These are phyloP conservation scores for Cucumis variabilis DNA, from an alignment of 331 rosid species.

Conservation along the genomic window DNA sequence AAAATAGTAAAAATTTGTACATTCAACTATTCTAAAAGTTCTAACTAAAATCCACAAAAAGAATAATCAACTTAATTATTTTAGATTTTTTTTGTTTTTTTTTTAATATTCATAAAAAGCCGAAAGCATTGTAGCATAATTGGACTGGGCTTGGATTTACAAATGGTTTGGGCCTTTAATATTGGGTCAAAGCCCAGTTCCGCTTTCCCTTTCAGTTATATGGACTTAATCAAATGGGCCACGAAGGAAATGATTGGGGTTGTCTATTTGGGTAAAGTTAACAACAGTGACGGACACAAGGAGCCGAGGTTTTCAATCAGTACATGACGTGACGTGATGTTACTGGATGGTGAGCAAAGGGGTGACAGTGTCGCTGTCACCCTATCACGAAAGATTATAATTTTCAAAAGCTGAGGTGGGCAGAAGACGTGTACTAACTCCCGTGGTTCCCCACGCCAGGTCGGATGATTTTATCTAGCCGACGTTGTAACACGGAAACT, in stretches of 20 bases:
- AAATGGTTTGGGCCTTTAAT: too few species aligned
- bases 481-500: neutral
- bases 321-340: constrained; percentile 4
- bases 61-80: too few species aligned
- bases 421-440: neutral
- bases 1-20: too few species aligned
- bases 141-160: neutral
- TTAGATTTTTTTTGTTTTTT: too few species aligned
- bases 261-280: neutral
- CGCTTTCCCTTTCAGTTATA: neutral
- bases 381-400: neutral
- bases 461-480: neutral
- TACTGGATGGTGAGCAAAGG: constrained; percentile 12
- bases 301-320: neutral
- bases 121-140: neutral
- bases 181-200: neutral
- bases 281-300: neutral
- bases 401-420: neutral
- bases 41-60: too few species aligned
- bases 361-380: neutral
- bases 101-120: too few species aligned
- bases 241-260: neutral
- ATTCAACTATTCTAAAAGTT: too few species aligned
- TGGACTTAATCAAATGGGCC: neutral
- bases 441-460: neutral